These are phyloP conservation scores for Firmiana major DNA, from an alignment of 345 rosid species.

Conservation along the genomic window DNA sequence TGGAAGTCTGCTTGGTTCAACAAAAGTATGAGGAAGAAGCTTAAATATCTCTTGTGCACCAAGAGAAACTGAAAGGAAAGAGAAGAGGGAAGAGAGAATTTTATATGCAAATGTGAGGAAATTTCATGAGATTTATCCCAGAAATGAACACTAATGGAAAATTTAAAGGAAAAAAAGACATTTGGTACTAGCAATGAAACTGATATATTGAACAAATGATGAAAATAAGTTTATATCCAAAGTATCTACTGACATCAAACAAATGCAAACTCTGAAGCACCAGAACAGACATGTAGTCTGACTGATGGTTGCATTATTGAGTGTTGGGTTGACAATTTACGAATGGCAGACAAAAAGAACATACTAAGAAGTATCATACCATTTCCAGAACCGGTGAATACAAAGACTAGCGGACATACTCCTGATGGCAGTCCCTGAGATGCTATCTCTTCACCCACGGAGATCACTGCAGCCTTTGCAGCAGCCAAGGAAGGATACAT, in stretches of 20 bases:
- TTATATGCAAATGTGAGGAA: neutral
- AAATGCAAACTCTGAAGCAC: neutral
- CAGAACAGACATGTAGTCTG: neutral
- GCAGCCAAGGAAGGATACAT: constrained; percentile 85
- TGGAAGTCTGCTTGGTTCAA: constrained; percentile 71
- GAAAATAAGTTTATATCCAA: neutral
- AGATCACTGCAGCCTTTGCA: constrained; percentile 78
- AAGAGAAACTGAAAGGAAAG: constrained; percentile 47
- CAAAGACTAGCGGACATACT: constrained; percentile 75
- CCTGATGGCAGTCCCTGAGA: constrained; percentile 71
- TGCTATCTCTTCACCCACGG: constrained; percentile 84
- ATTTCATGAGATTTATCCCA: neutral
- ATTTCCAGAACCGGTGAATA: constrained; percentile 74
- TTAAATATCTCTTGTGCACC: constrained; percentile 95
- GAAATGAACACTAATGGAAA: neutral
- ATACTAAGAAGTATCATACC: constrained; percentile 35
- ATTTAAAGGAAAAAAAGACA: neutral
- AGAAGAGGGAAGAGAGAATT: neutral
- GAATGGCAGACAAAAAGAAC: neutral
- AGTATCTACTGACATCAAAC: neutral
- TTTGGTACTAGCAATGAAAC: neutral
- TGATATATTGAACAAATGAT: neutral
- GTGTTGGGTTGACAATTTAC: neutral
- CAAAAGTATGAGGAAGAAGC: constrained; percentile 89
- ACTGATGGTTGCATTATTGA: neutral